Evolutionary conservation across 1,284 basidiomycete species (phyloP).

Genomic region (Retiboletus flavoniger): DNA sequence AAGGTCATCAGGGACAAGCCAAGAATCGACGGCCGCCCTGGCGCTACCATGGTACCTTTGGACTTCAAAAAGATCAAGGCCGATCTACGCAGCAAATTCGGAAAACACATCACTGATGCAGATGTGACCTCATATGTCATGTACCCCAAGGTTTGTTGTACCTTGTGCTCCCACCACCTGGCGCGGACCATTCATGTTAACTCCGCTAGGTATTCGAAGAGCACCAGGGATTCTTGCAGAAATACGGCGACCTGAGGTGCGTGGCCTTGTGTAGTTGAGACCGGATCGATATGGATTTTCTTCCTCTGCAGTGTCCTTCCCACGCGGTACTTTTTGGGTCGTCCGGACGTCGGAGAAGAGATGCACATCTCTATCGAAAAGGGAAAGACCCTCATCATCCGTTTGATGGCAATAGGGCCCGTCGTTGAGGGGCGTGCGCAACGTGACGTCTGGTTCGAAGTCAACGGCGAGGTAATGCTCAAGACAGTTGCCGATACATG

Average conservation of each 20-base stretch:
- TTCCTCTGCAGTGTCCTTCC: constrained; percentile 71
- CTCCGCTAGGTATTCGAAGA: constrained; percentile 87
- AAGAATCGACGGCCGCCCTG: constrained; percentile 92
- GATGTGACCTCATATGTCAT: constrained; percentile 96
- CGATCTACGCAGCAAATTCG: constrained; percentile 91
- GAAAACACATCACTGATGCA: constrained; percentile 87
- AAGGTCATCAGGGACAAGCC: constrained; percentile 93
- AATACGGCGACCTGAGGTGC: constrained; percentile 92
- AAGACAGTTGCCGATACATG: constrained; percentile 5
- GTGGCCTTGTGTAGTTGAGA: constrained; percentile 22
- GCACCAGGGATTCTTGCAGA: constrained; percentile 91
- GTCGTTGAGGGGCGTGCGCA: constrained; percentile 89
- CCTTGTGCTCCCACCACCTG: constrained; percentile 5
- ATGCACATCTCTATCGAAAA: constrained; percentile 96
- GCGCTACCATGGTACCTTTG: constrained; percentile 81
- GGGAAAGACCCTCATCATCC: constrained; percentile 96
- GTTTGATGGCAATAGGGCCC: constrained; percentile 92
- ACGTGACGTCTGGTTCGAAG: constrained; percentile 98
- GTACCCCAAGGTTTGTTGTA: constrained; percentile 78
- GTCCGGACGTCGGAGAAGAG: constrained; percentile 91
- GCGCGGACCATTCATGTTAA: constrained; percentile 17
- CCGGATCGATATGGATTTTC: constrained; percentile 18
- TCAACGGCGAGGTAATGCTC: constrained; percentile 81
- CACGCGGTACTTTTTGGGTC: constrained; percentile 95
- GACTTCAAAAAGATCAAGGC: constrained; percentile 97